Evolutionary conservation across 2,329 filamentous ascomycete species (phyloP), one percentile per base, ranked within the genome.

Genomic region (Aspergillus piperis): DNA sequence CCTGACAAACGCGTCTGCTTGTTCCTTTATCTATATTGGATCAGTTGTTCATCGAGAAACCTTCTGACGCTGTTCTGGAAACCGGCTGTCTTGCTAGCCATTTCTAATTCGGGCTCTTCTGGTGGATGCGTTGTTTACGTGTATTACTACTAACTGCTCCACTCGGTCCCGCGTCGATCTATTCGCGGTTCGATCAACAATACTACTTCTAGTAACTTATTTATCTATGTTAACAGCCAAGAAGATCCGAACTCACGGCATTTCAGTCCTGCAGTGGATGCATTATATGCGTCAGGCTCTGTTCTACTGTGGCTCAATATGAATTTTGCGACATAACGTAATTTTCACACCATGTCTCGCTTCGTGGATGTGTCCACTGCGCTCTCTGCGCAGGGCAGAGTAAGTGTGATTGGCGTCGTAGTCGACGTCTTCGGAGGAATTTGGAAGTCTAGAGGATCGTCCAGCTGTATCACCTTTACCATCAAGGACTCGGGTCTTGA

Each of bases 321-420:
- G 41, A 19, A 10, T 13, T 21, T 4, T 44, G 41, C 10, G 13
- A 11, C 6, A 44, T 44, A 49, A 50, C 47, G 47, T 50, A 21
- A 42, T 42, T 42, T 19, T 27, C 38, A 36, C 8, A 58, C 52
- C 50, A 54, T 59, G 55, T 13, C 71, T 2, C 74, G 75, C 39
- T 85, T 85, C 66, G 71, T 75, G 5, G 73, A 77, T 44, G 74
- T 85, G 73, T 82, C 65, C 69, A 76, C 63, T 71, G 86, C 62
- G 74, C 82, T 54, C 19, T 70, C 73, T 23, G 58, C 74, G 49
- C 50, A 64, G 8, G 66, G 25, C 64, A 70, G 27, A 5, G 78
- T 88, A 64, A 88, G 80, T 74, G 77, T 95, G 42, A 83, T 92
- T 54, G 92, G 91, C 1, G 75, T 94, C 4, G 84, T 94, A 3